Base-by-base conservation (phyloP, 495 filamentous ascomycete species). In the Oidiodendron maius region DNA sequence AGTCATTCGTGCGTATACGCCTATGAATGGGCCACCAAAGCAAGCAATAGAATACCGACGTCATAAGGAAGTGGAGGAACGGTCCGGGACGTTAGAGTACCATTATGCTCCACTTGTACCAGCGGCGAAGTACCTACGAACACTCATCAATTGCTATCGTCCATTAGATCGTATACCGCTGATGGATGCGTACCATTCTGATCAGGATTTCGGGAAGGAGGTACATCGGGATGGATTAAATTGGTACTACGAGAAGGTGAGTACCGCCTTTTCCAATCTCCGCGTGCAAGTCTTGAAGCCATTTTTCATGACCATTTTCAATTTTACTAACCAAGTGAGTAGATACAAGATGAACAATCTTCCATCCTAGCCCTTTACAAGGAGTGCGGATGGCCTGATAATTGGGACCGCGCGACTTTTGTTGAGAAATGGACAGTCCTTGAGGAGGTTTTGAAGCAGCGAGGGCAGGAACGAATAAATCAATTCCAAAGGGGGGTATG, bases 331-430 rank as follows among this genome's bases (percentile, higher is more conserved):
- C n/a, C 20, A 5, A 13, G n/a, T 26, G 23, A 11, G 6, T 6
- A 25, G 18, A 28, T 15, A 25, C 23, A 28, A 24, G 41, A 28
- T 28, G 41, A 44, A 6, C 18, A 24, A 26, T 15, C 22, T 17
- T 37, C 35, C 35, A 37, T 37, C n/a, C 18, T n/a, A 4, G 35
- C 35, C 9, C 23, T 44, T 21, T 44, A 44, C 30, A 4, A 24
- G 2, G 41, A 44, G 41, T 44, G 23, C n/a, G 41, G 41, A 24
- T 44, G 41, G 41, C 41, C 41, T 3, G 41, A 44, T 8, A 6
- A 44, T 24, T 44, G 41, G 41, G 18, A 28, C 10, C 41, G 41
- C 26, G 20, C 18, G 13, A 16, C 18, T 5, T 44, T 44, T 28
- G 12, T 44, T 21, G 13, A 44, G 13, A 24, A 25, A 23, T 28